A percentile compares a stretch with the other conserved stretches of the same genome.
Conservation (phyloP, 2,329 filamentous ascomycete species). For the Ophiostoma piceae region DNA sequence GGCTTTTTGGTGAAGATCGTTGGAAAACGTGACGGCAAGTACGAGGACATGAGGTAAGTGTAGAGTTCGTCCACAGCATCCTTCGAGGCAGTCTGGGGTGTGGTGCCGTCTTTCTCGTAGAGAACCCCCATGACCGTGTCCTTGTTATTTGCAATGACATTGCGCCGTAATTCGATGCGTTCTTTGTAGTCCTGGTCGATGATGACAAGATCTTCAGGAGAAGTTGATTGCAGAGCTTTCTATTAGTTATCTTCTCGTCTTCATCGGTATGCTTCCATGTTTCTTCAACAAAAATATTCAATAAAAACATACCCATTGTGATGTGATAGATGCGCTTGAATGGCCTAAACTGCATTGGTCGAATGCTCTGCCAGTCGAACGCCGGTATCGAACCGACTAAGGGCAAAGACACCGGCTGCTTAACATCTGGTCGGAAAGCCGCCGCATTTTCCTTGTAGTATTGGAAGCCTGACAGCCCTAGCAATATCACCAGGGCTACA, state of each 20-base stretch:
- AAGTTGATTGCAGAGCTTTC: conserved; percentile 41
- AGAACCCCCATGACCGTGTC: conserved; percentile 40
- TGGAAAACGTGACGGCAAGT: conserved; percentile 21
- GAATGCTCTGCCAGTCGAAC: conserved; percentile 40
- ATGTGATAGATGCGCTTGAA: conserved; percentile 52
- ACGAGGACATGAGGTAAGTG: conserved; percentile 16
- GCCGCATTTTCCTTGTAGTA: neutral
- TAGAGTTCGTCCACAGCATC: conserved; percentile 35
- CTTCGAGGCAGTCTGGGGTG: conserved; percentile 32
- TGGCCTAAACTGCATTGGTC: conserved; percentile 41
- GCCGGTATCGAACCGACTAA: conserved; percentile 19
- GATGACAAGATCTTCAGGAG: conserved; percentile 47
- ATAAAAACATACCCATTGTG: conserved; percentile 42
- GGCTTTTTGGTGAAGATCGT: conserved; percentile 41
- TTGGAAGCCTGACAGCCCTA: neutral
- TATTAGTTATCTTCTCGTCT: neutral
- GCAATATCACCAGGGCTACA: neutral
- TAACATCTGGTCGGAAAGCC: neutral
- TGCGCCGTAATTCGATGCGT: conserved; percentile 39
- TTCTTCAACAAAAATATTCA: conserved; percentile 25
- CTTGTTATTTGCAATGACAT: conserved; percentile 38
- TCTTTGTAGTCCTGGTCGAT: conserved; percentile 48
- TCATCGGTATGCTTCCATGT: conserved; percentile 6
- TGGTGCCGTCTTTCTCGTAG: conserved; percentile 28
- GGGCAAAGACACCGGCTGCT: neutral